Base-by-base conservation (phyloP, 2,329 filamentous ascomycete species). In the Pestalotiopsis sp. region DNA sequence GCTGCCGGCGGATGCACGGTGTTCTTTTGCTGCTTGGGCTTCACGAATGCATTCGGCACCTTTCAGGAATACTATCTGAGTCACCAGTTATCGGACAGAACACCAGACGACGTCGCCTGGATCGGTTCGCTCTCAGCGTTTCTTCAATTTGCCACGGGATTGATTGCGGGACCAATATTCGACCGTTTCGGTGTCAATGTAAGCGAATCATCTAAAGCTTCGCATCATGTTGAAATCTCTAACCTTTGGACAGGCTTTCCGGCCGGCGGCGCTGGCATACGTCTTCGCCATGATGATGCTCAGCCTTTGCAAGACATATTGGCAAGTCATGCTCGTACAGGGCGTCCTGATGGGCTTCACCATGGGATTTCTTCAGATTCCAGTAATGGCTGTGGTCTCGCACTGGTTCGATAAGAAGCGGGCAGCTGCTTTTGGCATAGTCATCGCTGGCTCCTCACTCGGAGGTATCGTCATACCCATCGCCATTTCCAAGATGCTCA, bases 391-490 rank as follows among this genome's bases (percentile, higher is more conserved):
- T 0, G 78, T 81, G 0, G 77, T 85, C 0, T 79, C 81, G 2
- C 82, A 84, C 24, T 84, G 80, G 69, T 88, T 88, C 69, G 77
- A 81, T 44, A 81, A 80, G 67, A 82, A 81, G 52, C 77, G 83
- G n/a, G 83, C 77, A 0, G 76, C 80, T 0, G 85, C 85, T 0
- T 71, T 86, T 40, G 86, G 85, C 2, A 40, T 87, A 1, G 79
- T 78, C 0, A 75, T 84, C 0, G 75, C 82, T 0, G 86, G 85
- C 0, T 84, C 82, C 0, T 84, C 82, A 1, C 72, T 87, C 3
- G 87, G 86, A 2, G 86, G 85, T 9, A 77, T 89, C 48, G 75
- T 88, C 26, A 83, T 87, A 55, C 86, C 86, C 0, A 81, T 85
- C 11, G 75, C 77, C 0, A 13, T 84, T 56, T 84, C 81, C 62